These are phyloP conservation scores for Moesziomyces sp. DNA, from an alignment of 1,284 basidiomycete species.

Conservation along the genomic window DNA sequence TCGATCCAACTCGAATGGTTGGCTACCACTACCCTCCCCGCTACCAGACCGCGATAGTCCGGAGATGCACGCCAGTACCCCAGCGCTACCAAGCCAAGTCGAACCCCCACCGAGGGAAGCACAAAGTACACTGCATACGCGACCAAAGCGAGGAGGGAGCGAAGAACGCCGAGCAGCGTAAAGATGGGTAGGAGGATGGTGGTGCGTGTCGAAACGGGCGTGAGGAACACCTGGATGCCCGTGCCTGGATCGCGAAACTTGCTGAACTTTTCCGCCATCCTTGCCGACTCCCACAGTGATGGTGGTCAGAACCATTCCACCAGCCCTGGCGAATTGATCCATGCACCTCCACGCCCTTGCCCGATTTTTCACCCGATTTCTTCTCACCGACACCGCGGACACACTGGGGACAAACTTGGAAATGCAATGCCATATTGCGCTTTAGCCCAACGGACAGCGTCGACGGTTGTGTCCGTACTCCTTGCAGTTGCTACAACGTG, in stretches of 20 bases:
- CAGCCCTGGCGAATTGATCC: too few species aligned
- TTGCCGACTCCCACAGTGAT: too few species aligned
- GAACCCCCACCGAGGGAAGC: background rate
- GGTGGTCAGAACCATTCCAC: too few species aligned
- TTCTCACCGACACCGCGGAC: too few species aligned
- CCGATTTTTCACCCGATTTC: too few species aligned
- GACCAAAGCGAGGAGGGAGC: conserved; percentile 4
- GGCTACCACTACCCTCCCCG: conserved; percentile 58
- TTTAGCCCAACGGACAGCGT: conserved; percentile 38
- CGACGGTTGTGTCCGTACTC: conserved; percentile 45
- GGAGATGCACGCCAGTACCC: conserved; percentile 10
- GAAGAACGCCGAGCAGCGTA: conserved; percentile 18
- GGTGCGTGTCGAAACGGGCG: conserved; percentile 24
- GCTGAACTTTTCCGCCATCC: conserved; percentile 52
- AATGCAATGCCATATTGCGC: too few species aligned
- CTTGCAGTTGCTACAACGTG: conserved; percentile 47
- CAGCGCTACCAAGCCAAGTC: conserved; percentile 10
- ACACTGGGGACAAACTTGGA: too few species aligned
- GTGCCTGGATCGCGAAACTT: conserved; percentile 49
- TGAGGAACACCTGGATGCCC: conserved; percentile 54
- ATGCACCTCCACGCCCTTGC: too few species aligned
- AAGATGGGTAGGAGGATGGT: conserved; percentile 12
- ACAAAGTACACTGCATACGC: conserved; percentile 9
- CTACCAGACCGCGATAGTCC: conserved; percentile 8
- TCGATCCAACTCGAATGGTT: conserved; percentile 64